phyloP scores from a whole-genome alignment of 768 basidiomycete species.

The Lactarius quietus region DNA sequence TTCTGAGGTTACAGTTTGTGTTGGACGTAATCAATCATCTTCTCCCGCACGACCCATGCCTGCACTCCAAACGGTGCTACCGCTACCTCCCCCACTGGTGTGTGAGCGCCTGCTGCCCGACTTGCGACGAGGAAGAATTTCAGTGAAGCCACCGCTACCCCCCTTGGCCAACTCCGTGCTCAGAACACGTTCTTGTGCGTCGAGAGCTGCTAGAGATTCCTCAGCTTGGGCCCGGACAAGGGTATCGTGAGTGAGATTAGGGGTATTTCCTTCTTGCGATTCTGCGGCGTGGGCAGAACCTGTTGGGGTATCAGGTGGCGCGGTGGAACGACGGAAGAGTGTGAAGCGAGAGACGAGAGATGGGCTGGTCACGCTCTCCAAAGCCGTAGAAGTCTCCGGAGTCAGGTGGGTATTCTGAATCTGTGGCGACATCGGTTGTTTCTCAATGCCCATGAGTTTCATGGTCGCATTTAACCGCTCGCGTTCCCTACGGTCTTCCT shows the following conservation, averaged over 20 bases:
- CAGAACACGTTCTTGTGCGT: conserved; percentile 70
- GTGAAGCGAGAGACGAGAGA: conserved; percentile 54
- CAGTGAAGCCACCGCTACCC: conserved; percentile 70
- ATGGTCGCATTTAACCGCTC: conserved; percentile 87
- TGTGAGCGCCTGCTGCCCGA: conserved; percentile 56
- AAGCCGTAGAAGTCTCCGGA: conserved; percentile 31
- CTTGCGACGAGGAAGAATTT: conserved; percentile 51
- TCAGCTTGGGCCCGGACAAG: conserved; percentile 77
- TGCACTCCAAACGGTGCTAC: conserved; percentile 84
- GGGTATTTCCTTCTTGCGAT: conserved; percentile 30
- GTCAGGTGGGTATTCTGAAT: conserved; percentile 42
- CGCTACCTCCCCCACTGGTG: conserved; percentile 60
- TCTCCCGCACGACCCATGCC: conserved; percentile 66
- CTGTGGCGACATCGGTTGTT: conserved; percentile 47
- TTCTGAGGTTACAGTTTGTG: conserved; percentile 4
- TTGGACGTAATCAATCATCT: conserved; percentile 29
- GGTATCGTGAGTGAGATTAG: conserved; percentile 65
- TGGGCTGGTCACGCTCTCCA: conserved; percentile 32
- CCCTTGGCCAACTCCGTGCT: conserved; percentile 78
- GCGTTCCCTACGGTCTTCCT: conserved; percentile 83
- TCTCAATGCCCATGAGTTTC: conserved; percentile 89
- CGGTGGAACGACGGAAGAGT: conserved; percentile 59
- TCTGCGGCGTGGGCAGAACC: conserved; percentile 33
- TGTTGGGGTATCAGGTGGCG: conserved; percentile 47
- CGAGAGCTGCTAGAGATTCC: conserved; percentile 70